Percentiles rank a stretch among this genome's conserved stretches.
Evolutionary conservation across 75 land plant species (phyloP).

Genomic region (Pinus albicaulis): DNA sequence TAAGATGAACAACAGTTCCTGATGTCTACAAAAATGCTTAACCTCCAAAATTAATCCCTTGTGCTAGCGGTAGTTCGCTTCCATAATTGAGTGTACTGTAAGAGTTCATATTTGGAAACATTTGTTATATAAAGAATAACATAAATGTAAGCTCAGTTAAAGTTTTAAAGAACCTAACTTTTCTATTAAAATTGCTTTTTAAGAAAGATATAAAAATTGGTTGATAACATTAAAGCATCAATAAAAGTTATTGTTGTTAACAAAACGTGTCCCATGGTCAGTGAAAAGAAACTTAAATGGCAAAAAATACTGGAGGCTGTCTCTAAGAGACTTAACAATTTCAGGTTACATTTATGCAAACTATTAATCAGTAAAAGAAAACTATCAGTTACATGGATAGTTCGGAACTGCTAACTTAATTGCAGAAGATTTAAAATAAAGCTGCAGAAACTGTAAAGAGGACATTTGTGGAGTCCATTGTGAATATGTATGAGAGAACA

Average conservation of each 20-base stretch:
- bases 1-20: too few relatives aligned
- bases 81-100: constrained; percentile 89
- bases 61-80: constrained; percentile 73
- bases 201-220: not conserved
- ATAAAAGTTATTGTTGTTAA: not conserved
- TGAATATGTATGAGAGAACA: not conserved
- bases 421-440: not conserved
- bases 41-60: constrained; percentile 77
- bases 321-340: not conserved
- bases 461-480: not conserved
- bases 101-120: not conserved
- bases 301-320: too few relatives aligned
- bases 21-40: too few relatives aligned
- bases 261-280: not conserved
- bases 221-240: not conserved
- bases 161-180: not conserved
- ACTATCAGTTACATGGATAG: not conserved
- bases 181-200: not conserved
- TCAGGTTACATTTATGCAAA: not conserved
- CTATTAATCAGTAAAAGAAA: not conserved
- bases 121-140: not conserved
- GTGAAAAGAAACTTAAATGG: not conserved
- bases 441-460: not conserved
- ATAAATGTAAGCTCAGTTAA: not conserved
- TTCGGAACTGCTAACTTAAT: not conserved